These are phyloP conservation scores for Neoboletus subvelutipes DNA, from an alignment of 768 basidiomycete genomes.

Conservation along the genomic window DNA sequence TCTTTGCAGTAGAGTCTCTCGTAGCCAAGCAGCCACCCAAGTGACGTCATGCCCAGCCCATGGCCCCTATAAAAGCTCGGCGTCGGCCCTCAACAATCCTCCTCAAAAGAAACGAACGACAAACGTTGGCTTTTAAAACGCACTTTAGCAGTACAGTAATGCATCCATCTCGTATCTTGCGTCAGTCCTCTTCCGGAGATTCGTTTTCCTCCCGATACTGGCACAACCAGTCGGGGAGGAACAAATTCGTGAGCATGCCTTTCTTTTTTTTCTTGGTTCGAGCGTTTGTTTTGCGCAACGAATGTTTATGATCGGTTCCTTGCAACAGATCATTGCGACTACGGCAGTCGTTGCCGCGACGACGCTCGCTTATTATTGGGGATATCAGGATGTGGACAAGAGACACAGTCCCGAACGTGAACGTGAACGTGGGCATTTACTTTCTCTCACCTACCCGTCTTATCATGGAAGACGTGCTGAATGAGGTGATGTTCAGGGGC, in stretches of 20 bases:
- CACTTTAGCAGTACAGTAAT: conserved; percentile 6
- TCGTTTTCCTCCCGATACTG: conserved; percentile 33
- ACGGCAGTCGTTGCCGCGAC: conserved; percentile 29
- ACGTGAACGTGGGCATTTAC: conserved; percentile 21
- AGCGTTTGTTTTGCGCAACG: too few relatives aligned
- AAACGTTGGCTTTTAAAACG: not conserved
- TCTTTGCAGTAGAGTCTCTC: too few relatives aligned
- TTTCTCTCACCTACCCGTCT: not conserved
- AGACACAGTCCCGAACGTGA: conserved; percentile 24
- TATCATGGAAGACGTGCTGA: not conserved
- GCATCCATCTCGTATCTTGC: conserved; percentile 23
- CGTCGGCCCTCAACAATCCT: conserved; percentile 18
- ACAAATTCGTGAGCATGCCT: conserved; percentile 30
- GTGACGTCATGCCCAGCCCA: conserved; percentile 29
- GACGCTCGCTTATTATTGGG: conserved; percentile 37
- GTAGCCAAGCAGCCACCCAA: too few relatives aligned
- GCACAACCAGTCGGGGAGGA: conserved; percentile 34
- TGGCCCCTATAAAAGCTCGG: conserved; percentile 22
- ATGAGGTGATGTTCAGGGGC: conserved; percentile 3
- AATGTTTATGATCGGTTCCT: not conserved
- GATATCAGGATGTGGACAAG: conserved; percentile 34
- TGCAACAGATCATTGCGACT: conserved; percentile 29
- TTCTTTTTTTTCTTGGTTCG: not conserved
- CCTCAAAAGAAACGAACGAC: not conserved
- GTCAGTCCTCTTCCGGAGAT: conserved; percentile 25